Evolutionary conservation across 2,329 filamentous ascomycete species (phyloP), one percentile per base, ranked within the genome.

Genomic region (Diplodia mutila): DNA sequence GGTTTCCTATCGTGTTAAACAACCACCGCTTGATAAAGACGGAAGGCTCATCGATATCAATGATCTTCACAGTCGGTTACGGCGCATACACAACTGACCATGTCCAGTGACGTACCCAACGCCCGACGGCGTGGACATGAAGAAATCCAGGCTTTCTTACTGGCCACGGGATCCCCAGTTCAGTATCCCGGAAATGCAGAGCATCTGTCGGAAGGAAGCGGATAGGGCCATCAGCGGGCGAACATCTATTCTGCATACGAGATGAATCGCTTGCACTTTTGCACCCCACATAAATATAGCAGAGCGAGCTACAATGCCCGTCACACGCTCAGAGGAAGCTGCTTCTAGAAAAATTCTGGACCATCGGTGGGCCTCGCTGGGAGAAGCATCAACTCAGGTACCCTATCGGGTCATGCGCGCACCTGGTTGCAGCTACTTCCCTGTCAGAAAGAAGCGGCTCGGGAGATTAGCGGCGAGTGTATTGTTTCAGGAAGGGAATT

Each of bases 301-400:
- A 61, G 18, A 25, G 14, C 21, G n/a, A 18, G 9, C 42, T n/a
- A 46, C 42, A 23, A 39, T 12, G 12, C 29, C 32, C 53, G 53
- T 39, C 53, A 37, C 16, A n/a, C 11, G 14, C 25, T 18, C 9
- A 6, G 48, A 23, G n/a, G 18, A 49, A 34, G 11, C n/a, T 4
- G 57, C 27, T 61, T 61, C 57, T 27, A 49, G 57, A 61, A 61
- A 25, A 18, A 46, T 61, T 49, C 57, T 46, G 49, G 39, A 34
- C 34, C 18, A n/a, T 48, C 34, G 37, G 23, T 29, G 16, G 21
- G 16, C 25, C 16, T 32, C 18, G 48, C 51, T 32, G 16, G 18
- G 25, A 46, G n/a, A n/a, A 12, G 18, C 39, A 27, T 8, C 7
- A 21, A 48, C 11, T 37, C 57, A 34, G 57, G 39, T 48, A 61